These are phyloP conservation scores for Aspergillus brunneoviolaceus DNA, from an alignment of 2,329 filamentous ascomycete genomes.

Conservation along the genomic window DNA sequence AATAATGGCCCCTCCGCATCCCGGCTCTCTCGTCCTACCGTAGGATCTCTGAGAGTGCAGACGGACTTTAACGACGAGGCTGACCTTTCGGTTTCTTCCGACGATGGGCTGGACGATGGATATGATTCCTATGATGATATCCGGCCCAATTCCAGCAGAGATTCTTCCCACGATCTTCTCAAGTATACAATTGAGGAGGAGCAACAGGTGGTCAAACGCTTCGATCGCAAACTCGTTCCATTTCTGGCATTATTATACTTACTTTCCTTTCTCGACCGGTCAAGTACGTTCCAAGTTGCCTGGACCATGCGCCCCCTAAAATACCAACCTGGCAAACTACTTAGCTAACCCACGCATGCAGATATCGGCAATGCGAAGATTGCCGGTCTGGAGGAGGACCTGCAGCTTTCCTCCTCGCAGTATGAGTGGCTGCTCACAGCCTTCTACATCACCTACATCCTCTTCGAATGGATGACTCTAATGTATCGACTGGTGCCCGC, in stretches of 20 bases:
- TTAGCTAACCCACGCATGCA: constrained; percentile 21
- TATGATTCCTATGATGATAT: constrained; percentile 30
- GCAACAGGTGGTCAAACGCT: constrained; percentile 65
- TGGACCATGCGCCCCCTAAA: too few relatives aligned
- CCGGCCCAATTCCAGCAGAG: constrained; percentile 9
- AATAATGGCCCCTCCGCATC: not conserved
- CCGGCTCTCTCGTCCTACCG: constrained; percentile 17
- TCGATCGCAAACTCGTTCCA: constrained; percentile 74
- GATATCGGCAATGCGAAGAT: constrained; percentile 64
- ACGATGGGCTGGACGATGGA: constrained; percentile 26
- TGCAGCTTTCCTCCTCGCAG: constrained; percentile 55
- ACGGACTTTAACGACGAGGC: constrained; percentile 33
- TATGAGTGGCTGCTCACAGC: constrained; percentile 63
- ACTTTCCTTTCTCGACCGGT: constrained; percentile 81
- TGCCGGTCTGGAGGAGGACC: constrained; percentile 56
- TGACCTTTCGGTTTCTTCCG: constrained; percentile 18
- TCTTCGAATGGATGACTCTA: constrained; percentile 66
- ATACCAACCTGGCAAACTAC: too few relatives aligned
- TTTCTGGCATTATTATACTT: constrained; percentile 83
- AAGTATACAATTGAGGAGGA: constrained; percentile 65
- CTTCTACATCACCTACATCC: constrained; percentile 65
- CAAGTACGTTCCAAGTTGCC: constrained; percentile 57
- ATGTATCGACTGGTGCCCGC: constrained; percentile 61
- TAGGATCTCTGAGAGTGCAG: constrained; percentile 31
- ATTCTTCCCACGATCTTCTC: constrained; percentile 24